Conservation (phyloP, 2,329 filamentous ascomycete genomes). For the Alternaria atra region DNA sequence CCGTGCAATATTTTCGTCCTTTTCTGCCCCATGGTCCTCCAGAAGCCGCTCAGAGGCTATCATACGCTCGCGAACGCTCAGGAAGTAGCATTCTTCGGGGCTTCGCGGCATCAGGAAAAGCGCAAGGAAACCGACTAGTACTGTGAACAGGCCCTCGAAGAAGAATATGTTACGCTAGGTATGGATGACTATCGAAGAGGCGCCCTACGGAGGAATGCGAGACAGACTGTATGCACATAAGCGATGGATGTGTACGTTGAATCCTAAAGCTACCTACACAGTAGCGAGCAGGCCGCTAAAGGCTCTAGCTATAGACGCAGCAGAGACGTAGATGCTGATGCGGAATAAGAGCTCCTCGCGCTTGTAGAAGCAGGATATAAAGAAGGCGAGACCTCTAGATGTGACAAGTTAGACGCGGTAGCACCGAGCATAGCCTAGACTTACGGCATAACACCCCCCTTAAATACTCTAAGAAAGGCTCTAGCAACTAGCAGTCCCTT, state of each 20-base stretch:
- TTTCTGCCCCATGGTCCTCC: constrained; percentile 58
- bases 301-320: constrained; percentile 64
- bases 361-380: constrained; percentile 66
- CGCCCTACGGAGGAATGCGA: constrained; percentile 63
- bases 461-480: constrained; percentile 63
- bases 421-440: constrained; percentile 9
- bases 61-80: constrained; percentile 61
- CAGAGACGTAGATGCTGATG: constrained; percentile 65
- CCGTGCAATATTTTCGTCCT: constrained; percentile 58
- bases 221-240: constrained; percentile 31
- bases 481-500: constrained; percentile 59
- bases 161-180: constrained; percentile 65
- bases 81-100: constrained; percentile 59
- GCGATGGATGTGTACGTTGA: neutral
- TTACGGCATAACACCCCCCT: constrained; percentile 66
- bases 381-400: constrained; percentile 63
- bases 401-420: too few relatives aligned
- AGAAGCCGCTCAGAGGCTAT: constrained; percentile 64
- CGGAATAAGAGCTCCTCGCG: constrained; percentile 64
- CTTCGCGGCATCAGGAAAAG: constrained; percentile 63
- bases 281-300: constrained; percentile 67
- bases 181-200: constrained; percentile 54
- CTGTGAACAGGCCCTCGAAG: constrained; percentile 67
- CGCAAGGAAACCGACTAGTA: constrained; percentile 58
- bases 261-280: constrained; percentile 48